phyloP scores from a whole-genome alignment of 2,329 filamentous ascomycete species.

The Trichoderma sp. region DNA sequence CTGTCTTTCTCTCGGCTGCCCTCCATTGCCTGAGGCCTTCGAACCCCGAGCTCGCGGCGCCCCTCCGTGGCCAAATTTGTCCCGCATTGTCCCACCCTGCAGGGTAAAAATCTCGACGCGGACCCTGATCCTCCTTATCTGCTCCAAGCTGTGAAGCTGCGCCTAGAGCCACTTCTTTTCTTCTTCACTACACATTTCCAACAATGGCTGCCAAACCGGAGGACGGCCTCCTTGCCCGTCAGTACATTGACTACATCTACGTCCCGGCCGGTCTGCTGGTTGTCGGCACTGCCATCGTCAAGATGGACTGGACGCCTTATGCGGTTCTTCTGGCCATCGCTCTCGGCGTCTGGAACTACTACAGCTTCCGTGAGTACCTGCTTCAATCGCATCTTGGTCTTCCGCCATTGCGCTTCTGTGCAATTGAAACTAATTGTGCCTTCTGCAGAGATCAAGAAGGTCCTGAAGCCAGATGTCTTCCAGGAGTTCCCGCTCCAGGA shows the following conservation, averaged over 20 bases:
- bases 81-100: slow-evolving; percentile 22
- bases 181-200: slow-evolving; percentile 1
- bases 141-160: neutral
- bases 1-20: neutral
- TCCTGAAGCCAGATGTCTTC: slow-evolving; percentile 84
- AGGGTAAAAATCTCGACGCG: slow-evolving; percentile 10
- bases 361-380: slow-evolving; percentile 64
- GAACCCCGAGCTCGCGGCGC: slow-evolving; percentile 8
- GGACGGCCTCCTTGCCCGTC: slow-evolving; percentile 51
- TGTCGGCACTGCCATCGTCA: slow-evolving; percentile 74
- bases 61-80: slow-evolving; percentile 24
- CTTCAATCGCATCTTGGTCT: neutral
- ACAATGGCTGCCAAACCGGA: slow-evolving; percentile 37
- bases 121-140: neutral
- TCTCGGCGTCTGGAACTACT: slow-evolving; percentile 72
- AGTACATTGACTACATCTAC: slow-evolving; percentile 78
- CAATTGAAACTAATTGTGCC: slow-evolving; percentile 28
- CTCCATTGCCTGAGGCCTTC: slow-evolving; percentile 3
- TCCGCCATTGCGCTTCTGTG: neutral
- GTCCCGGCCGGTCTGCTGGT: slow-evolving; percentile 80
- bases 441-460: slow-evolving; percentile 69
- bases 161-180: neutral
- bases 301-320: slow-evolving; percentile 74
- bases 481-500: slow-evolving; percentile 92
- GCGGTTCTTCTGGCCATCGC: slow-evolving; percentile 67